These are phyloP conservation scores for Lactarius deliciosus DNA, from an alignment of 768 basidiomycete genomes.

Conservation along the genomic window DNA sequence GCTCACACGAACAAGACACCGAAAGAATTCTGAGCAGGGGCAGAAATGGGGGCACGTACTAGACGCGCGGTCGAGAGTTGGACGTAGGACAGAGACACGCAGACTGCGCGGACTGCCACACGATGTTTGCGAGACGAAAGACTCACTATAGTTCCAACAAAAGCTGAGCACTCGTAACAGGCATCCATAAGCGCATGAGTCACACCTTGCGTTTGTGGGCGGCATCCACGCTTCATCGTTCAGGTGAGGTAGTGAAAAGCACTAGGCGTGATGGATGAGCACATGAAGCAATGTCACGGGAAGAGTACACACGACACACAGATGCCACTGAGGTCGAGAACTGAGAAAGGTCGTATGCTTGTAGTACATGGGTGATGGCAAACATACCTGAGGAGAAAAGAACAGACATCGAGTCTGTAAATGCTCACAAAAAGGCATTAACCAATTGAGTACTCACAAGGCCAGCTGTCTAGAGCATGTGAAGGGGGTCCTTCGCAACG, in stretches of 20 bases:
- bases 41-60: not conserved
- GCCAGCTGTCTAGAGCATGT: not conserved
- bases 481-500: not conserved
- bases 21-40: not conserved
- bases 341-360: not conserved
- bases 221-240: not conserved
- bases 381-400: not conserved
- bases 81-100: not conserved
- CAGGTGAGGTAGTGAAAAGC: not conserved
- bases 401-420: not conserved
- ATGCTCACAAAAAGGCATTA: not conserved
- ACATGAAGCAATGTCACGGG: not conserved
- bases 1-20: not conserved
- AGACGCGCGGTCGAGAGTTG: not conserved
- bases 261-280: not conserved
- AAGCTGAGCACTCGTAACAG: not conserved
- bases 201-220: slow-evolving; percentile 3
- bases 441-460: slow-evolving; percentile 9
- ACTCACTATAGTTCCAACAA: not conserved
- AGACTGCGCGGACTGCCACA: slow-evolving; percentile 18
- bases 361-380: not conserved
- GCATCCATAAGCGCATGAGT: not conserved
- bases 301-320: not conserved
- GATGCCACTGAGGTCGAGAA: not conserved
- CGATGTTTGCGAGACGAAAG: slow-evolving; percentile 1